Percentiles rank a stretch among this genome's conserved stretches.
Conservation (phyloP, 768 basidiomycete genomes). For the Rubroboletus satanas region DNA sequence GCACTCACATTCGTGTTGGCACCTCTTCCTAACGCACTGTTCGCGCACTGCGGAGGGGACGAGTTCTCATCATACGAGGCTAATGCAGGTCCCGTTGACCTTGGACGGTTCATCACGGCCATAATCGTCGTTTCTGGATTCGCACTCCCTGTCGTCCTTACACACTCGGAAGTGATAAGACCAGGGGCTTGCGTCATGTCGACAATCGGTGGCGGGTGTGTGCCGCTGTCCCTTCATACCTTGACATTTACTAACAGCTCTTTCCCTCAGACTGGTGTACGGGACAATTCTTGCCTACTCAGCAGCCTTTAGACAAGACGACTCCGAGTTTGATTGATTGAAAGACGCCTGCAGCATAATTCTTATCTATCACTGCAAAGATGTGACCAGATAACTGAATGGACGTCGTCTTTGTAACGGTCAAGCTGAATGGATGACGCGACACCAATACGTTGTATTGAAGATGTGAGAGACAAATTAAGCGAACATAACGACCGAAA, state of each 20-base stretch:
- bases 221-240: slow-evolving; percentile 1
- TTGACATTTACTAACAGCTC: not conserved
- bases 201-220: slow-evolving; percentile 83
- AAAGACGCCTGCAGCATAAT: not conserved
- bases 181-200: slow-evolving; percentile 90
- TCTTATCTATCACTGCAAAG: slow-evolving; percentile 9
- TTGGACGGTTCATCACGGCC: slow-evolving; percentile 92
- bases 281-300: slow-evolving; percentile 88
- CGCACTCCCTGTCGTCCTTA: slow-evolving; percentile 85
- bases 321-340: slow-evolving; percentile 70
- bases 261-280: slow-evolving; percentile 63
- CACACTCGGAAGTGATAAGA: slow-evolving; percentile 86
- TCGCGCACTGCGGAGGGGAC: slow-evolving; percentile 87
- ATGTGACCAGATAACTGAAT: slow-evolving; percentile 15
- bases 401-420: slow-evolving; percentile 5
- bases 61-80: slow-evolving; percentile 82
- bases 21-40: slow-evolving; percentile 91
- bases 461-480: not conserved
- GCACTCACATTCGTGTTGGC: slow-evolving; percentile 94
- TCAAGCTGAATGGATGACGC: not conserved
- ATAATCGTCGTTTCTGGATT: slow-evolving; percentile 91
- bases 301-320: slow-evolving; percentile 75
- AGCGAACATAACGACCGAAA: not conserved
- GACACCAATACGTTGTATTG: not conserved
- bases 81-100: slow-evolving; percentile 68